Percentiles rank a stretch among this genome's conserved stretches.
Evolutionary conservation across 1,284 basidiomycete genomes (phyloP).

Genomic region (Ceratobasidium sp.): DNA sequence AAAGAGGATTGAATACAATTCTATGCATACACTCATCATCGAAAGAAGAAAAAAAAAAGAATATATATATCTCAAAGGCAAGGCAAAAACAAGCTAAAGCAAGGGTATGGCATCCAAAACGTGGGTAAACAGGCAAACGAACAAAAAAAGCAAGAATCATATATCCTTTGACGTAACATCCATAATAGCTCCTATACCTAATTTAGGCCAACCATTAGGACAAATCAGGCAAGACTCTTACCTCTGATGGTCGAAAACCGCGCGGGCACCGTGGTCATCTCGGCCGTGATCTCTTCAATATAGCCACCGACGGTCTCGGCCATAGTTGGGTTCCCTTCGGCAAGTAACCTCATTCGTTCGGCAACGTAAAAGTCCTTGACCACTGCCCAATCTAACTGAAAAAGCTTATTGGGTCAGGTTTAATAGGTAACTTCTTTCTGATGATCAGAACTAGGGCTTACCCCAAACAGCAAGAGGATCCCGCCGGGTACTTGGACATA

Average conservation of each 20-base stretch:
- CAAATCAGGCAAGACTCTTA: background rate
- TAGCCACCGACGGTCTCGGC: conserved; percentile 13
- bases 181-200: background rate
- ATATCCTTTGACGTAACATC: background rate
- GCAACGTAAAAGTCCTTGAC: conserved; percentile 2
- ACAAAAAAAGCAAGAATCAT: background rate
- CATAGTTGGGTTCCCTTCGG: background rate
- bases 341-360: conserved; percentile 5
- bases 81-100: conserved; percentile 7
- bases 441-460: background rate
- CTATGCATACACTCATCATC: background rate
- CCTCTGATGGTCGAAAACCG: conserved; percentile 8
- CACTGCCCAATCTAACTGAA: conserved; percentile 35
- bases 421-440: background rate
- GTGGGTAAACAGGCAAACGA: background rate
- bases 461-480: conserved; percentile 22
- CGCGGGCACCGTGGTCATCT: conserved; percentile 14
- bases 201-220: too few species aligned
- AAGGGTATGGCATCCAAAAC: background rate
- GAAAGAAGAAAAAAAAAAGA: background rate
- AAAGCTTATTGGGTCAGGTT: conserved; percentile 5
- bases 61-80: background rate
- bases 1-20: background rate
- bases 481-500: conserved; percentile 12
- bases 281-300: conserved; percentile 11